Conservation (phyloP, 139 green algal species). For the Coelastrella sp. region DNA sequence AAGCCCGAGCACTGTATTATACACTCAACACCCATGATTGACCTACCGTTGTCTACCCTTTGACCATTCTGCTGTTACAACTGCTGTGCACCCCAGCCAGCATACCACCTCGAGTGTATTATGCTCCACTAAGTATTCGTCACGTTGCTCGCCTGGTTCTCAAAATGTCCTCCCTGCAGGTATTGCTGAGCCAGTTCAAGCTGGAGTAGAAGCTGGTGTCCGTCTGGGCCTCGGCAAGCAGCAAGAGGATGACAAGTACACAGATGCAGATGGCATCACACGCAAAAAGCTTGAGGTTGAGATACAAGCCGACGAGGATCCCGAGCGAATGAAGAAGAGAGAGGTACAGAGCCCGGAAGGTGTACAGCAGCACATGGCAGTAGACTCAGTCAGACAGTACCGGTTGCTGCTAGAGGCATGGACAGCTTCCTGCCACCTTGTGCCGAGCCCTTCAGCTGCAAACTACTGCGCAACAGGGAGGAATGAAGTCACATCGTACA, state of each 20-base stretch:
- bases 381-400: not conserved
- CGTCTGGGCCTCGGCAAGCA: conserved; percentile 87
- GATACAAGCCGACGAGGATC: conserved; percentile 86
- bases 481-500: too few relatives aligned
- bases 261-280: conserved; percentile 73
- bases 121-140: not conserved
- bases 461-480: too few relatives aligned
- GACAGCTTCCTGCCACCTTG: too few relatives aligned
- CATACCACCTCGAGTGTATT: too few relatives aligned
- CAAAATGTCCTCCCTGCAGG: conserved; percentile 55
- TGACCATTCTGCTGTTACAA: too few relatives aligned
- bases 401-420: too few relatives aligned
- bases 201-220: conserved; percentile 72
- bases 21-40: too few relatives aligned
- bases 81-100: too few relatives aligned
- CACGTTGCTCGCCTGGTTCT: not conserved
- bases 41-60: too few relatives aligned
- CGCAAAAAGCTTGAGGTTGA: conserved; percentile 84
- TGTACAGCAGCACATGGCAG: not conserved
- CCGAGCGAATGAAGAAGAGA: conserved; percentile 65
- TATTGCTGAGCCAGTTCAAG: conserved; percentile 80
- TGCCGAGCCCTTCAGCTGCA: too few relatives aligned
- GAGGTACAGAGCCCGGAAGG: conserved; percentile 62
- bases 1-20: too few relatives aligned
- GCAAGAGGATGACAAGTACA: conserved; percentile 85